These are phyloP conservation scores for Xanthoconium separans DNA, from an alignment of 1,284 basidiomycete species.

Conservation along the genomic window DNA sequence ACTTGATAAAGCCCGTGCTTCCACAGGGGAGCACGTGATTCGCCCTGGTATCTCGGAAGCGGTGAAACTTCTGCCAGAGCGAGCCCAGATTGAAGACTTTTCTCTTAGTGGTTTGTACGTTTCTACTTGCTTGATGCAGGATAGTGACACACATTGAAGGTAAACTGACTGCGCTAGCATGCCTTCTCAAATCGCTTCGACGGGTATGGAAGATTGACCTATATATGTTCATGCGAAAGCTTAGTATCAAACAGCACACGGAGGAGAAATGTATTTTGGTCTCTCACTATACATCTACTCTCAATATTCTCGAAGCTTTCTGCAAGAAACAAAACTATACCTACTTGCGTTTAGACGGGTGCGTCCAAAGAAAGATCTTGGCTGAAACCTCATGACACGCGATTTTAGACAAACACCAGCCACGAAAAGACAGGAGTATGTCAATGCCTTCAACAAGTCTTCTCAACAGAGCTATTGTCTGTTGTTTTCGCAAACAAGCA, in stretches of 20 bases:
- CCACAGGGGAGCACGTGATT: conserved; percentile 39
- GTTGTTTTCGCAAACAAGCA: conserved; percentile 25
- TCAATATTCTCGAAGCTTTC: conserved; percentile 88
- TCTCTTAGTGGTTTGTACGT: conserved; percentile 65
- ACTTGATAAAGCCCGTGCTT: conserved; percentile 36
- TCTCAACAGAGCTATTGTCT: conserved; percentile 66
- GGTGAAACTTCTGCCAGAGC: conserved; percentile 63
- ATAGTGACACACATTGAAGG: conserved; percentile 45
- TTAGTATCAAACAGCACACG: conserved; percentile 49
- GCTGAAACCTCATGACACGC: conserved; percentile 1
- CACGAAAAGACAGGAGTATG: conserved; percentile 79
- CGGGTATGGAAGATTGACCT: conserved; percentile 41
- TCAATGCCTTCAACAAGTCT: conserved; percentile 79
- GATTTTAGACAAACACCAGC: conserved; percentile 69
- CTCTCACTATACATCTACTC: conserved; percentile 87
- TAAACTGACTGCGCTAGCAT: conserved; percentile 78
- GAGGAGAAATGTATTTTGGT: conserved; percentile 94
- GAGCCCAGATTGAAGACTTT: conserved; percentile 65
- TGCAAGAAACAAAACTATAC: conserved; percentile 78
- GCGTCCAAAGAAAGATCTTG: conserved; percentile 11
- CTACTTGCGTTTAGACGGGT: conserved; percentile 90
- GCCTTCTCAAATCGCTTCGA: conserved; percentile 66
- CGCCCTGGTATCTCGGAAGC: conserved; percentile 61
- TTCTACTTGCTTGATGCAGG: background rate
- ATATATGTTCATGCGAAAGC: background rate